phyloP scores from a whole-genome alignment of 441 rosid genomes.

The Corymbia citriodora region DNA sequence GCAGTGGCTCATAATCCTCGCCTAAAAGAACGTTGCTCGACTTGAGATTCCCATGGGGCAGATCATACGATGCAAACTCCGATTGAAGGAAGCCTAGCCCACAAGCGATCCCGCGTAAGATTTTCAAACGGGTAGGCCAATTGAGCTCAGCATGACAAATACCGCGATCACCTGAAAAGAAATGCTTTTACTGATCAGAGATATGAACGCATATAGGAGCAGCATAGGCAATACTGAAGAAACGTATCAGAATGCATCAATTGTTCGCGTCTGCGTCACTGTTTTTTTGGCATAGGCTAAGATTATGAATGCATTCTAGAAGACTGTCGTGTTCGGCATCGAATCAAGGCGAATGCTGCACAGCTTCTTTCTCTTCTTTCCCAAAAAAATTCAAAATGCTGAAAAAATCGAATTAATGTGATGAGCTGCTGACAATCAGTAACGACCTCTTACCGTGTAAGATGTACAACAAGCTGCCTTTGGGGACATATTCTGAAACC shows the following conservation, averaged over 20 bases:
- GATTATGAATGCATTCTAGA: neutral
- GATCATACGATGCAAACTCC: constrained; percentile 47
- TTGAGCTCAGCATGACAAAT: constrained; percentile 48
- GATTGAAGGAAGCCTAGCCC: constrained; percentile 61
- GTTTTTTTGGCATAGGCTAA: neutral
- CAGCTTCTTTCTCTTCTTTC: neutral
- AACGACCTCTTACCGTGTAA: constrained; percentile 51
- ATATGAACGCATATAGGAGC: neutral
- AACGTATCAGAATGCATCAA: neutral
- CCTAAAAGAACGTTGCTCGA: constrained; percentile 72
- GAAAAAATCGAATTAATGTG: neutral
- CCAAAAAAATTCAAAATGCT: neutral
- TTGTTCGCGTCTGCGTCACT: neutral
- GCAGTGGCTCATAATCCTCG: constrained; percentile 46
- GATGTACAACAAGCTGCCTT: constrained; percentile 69
- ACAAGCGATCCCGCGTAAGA: constrained; percentile 57
- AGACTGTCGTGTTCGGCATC: neutral
- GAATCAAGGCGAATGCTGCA: neutral
- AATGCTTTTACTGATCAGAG: neutral
- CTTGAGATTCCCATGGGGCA: constrained; percentile 92
- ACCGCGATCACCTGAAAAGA: constrained; percentile 65
- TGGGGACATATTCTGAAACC: constrained; percentile 64
- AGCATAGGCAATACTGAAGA: neutral
- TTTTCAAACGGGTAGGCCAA: constrained; percentile 63
- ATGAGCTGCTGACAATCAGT: neutral